Percentiles rank a stretch among this genome's conserved stretches.
Evolutionary conservation across 164 flowering plant genomes (phyloP).

Genomic region (Cinnamomum micranthum): DNA sequence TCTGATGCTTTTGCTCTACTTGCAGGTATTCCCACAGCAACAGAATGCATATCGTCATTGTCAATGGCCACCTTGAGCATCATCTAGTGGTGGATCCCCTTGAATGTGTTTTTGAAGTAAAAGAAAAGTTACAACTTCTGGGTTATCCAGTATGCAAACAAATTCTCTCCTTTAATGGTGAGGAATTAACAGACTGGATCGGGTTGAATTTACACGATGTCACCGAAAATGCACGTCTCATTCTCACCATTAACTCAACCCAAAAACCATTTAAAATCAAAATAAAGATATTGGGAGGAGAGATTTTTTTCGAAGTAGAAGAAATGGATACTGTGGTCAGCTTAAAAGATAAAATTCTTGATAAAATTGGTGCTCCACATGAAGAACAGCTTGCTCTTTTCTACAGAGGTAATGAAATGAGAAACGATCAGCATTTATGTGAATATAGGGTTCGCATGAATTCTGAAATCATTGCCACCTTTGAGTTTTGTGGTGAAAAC

Average conservation of each 20-base stretch:
- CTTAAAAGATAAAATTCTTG: constrained; percentile 73
- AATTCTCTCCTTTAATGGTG: constrained; percentile 44
- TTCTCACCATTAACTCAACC: constrained; percentile 31
- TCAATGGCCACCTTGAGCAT: constrained; percentile 23
- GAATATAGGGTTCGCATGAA: constrained; percentile 57
- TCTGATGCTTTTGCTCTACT: too few relatives aligned
- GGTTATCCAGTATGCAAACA: constrained; percentile 50
- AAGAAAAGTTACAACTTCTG: constrained; percentile 47
- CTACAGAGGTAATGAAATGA: constrained; percentile 48
- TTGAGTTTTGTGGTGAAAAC: constrained; percentile 57
- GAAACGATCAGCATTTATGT: constrained; percentile 41
- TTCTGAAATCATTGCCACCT: constrained; percentile 52
- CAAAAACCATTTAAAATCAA: constrained; percentile 30
- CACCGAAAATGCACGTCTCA: constrained; percentile 48
- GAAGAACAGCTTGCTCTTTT: constrained; percentile 39
- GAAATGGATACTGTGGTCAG: constrained; percentile 37
- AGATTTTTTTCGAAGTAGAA: constrained; percentile 44
- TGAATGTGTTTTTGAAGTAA: constrained; percentile 54
- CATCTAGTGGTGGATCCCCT: constrained; percentile 38
- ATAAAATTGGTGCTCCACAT: constrained; percentile 48
- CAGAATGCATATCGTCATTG: constrained; percentile 50
- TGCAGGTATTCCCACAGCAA: neutral
- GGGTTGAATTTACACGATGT: constrained; percentile 40
- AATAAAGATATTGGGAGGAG: constrained; percentile 40
- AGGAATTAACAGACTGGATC: constrained; percentile 67